These are phyloP conservation scores for Pelargonium nanum DNA, from an alignment of 345 rosid species.

Conservation along the genomic window DNA sequence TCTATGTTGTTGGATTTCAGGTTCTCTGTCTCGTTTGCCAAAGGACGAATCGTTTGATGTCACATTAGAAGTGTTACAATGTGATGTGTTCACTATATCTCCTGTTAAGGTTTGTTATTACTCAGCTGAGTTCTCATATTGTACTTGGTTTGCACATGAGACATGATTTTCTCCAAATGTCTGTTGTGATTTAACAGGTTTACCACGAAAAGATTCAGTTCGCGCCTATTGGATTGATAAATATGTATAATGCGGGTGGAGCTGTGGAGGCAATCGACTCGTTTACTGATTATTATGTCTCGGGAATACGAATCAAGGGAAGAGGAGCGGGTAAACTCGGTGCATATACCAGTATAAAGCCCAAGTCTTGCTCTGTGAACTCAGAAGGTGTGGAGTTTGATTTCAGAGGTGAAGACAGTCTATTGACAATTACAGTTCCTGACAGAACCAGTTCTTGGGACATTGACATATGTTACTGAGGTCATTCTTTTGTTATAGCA, in stretches of 20 bases:
- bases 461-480: conserved; percentile 23
- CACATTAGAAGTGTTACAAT: conserved; percentile 25
- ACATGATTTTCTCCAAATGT: not conserved
- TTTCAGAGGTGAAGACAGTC: conserved; percentile 20
- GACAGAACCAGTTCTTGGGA: conserved; percentile 22
- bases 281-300: conserved; percentile 1
- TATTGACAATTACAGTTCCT: conserved; percentile 22
- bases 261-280: conserved; percentile 25
- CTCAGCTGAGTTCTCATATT: not conserved
- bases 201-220: conserved; percentile 28
- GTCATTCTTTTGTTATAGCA: not conserved
- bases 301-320: conserved; percentile 21
- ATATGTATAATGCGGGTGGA: conserved; percentile 49
- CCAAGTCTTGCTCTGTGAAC: conserved; percentile 25
- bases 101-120: conserved; percentile 34
- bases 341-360: conserved; percentile 33
- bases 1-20: conserved; percentile 10
- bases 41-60: conserved; percentile 19
- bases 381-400: conserved; percentile 10
- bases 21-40: conserved; percentile 19
- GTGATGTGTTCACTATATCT: conserved; percentile 34
- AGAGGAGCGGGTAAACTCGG: conserved; percentile 36
- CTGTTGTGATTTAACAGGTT: conserved; percentile 14
- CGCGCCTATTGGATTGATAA: conserved; percentile 37
- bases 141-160: not conserved